Percentiles rank a stretch among this genome's conserved stretches.
Conservation (phyloP, 2,329 filamentous ascomycete species). For the Aspergillus glaucus region DNA sequence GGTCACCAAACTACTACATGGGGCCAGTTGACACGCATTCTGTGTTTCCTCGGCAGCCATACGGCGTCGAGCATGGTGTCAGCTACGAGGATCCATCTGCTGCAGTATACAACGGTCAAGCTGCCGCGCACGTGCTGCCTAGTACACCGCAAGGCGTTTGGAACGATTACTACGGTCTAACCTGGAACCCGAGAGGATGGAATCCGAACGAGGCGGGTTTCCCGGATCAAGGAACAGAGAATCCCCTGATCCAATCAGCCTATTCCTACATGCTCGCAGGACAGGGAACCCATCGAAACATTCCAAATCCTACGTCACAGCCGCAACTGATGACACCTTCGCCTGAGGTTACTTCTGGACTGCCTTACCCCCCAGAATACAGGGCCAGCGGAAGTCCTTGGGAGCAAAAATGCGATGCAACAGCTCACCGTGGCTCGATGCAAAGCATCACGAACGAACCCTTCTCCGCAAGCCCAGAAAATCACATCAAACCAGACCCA, state of each 20-base stretch:
- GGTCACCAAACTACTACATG: conserved; percentile 22
- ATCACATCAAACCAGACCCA: conserved; percentile 14
- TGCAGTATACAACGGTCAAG: conserved; percentile 24
- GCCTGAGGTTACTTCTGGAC: conserved; percentile 11
- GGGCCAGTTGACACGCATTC: conserved; percentile 12
- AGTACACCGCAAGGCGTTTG: conserved; percentile 24
- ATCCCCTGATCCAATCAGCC: conserved; percentile 15
- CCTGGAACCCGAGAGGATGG: conserved; percentile 27
- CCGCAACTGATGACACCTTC: conserved; percentile 13
- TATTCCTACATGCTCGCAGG: conserved; percentile 28
- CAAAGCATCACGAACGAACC: conserved; percentile 14
- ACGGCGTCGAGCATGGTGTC: conserved; percentile 15
- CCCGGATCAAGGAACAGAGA: conserved; percentile 22
- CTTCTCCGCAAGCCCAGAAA: conserved; percentile 14
- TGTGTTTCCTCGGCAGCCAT: conserved; percentile 17
- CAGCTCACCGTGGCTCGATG: conserved; percentile 13
- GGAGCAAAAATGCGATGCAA: conserved; percentile 9
- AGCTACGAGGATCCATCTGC: conserved; percentile 31
- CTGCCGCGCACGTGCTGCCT: conserved; percentile 31
- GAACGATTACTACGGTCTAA: conserved; percentile 20
- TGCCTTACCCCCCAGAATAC: conserved; percentile 13
- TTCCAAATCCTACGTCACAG: conserved; percentile 30
- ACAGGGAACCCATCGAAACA: conserved; percentile 26
- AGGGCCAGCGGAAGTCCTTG: conserved; percentile 12
- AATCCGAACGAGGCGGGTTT: conserved; percentile 21